phyloP scores from a whole-genome alignment of 257 asterid genomes.

The Paulownia fortunei region DNA sequence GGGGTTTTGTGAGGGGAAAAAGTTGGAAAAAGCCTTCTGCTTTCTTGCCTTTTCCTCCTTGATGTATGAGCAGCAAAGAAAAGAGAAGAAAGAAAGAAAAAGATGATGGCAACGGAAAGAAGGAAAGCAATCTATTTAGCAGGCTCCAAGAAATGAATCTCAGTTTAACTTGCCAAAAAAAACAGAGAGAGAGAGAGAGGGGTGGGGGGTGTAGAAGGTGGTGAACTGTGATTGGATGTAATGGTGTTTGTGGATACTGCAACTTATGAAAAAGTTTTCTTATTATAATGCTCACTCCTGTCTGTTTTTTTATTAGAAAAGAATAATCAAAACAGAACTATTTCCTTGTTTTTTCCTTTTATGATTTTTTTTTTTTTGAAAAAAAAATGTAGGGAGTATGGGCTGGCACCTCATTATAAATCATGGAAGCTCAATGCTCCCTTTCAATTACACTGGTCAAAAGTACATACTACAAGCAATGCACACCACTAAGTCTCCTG shows the following conservation, averaged over 20 bases:
- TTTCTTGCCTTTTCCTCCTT: conserved; percentile 51
- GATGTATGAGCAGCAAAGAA: conserved; percentile 36
- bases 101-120: conserved; percentile 39
- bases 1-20: conserved; percentile 42
- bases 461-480: conserved; percentile 30
- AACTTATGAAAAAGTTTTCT: conserved; percentile 46
- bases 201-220: conserved; percentile 44
- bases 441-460: conserved; percentile 46
- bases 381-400: conserved; percentile 29
- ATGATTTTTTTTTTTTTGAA: not conserved
- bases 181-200: conserved; percentile 25
- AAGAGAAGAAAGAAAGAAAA: conserved; percentile 41
- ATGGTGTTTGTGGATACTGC: conserved; percentile 80
- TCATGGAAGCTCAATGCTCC: conserved; percentile 33
- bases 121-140: conserved; percentile 38
- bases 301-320: conserved; percentile 32
- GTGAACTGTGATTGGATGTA: conserved; percentile 76
- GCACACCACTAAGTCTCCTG: conserved; percentile 47
- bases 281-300: conserved; percentile 45
- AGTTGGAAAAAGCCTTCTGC: conserved; percentile 50
- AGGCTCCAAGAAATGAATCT: conserved; percentile 57
- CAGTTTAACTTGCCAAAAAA: conserved; percentile 22
- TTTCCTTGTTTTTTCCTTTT: not conserved
- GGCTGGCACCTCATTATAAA: conserved; percentile 51
- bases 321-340: conserved; percentile 30